Evolutionary conservation across 768 basidiomycete species (phyloP), one percentile per base, ranked within the genome.

Genomic region (Lentinula edodes): DNA sequence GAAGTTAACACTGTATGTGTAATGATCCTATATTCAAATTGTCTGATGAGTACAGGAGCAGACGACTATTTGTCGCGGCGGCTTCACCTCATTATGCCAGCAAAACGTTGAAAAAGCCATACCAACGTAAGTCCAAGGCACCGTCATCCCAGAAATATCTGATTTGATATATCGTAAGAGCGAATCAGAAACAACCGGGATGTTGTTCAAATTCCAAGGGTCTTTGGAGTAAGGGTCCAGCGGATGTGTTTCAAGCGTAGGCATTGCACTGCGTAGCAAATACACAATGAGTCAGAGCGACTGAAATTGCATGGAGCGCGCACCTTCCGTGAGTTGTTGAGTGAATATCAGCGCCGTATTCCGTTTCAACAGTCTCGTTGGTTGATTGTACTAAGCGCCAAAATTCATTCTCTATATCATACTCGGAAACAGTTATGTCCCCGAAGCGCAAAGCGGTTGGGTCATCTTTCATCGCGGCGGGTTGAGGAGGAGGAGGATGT

Each of bases 71-170:
- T 23, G 10, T 36, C 2, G 35, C 64, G 51, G 65, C 50, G 48
- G 64, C 68, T 78, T 60, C 67, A 91, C 91, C 85, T 94, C 95
- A 69, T 99, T 99, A 76, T 99, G 97, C 97, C 97, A 99, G 72
- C 96, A 98, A 74, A 99, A 99, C 2, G 97, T 96, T 13, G 95
- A 96, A 72, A 99, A 99, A 16, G 94, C 81, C 96, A 98, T 98
- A 52, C 97, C 97, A 63, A 98, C 93, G 72, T 99, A 99, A 41
- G 93, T 97, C 95, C 95, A 98, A 10, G 95, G 95, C 9, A 98
- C 93, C 1, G 96, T 98, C 96, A 99, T 99, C 13, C 97, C 97
- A 58, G 95, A 98, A 60, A 99, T 97, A 72, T 98, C 95, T 4
- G 94, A 95, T 75, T 98, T 97, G 77, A 99, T 97, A 73, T 89